These are phyloP conservation scores for Pyrus bretschneideri DNA, from an alignment of 306 rosid species.

Conservation along the genomic window DNA sequence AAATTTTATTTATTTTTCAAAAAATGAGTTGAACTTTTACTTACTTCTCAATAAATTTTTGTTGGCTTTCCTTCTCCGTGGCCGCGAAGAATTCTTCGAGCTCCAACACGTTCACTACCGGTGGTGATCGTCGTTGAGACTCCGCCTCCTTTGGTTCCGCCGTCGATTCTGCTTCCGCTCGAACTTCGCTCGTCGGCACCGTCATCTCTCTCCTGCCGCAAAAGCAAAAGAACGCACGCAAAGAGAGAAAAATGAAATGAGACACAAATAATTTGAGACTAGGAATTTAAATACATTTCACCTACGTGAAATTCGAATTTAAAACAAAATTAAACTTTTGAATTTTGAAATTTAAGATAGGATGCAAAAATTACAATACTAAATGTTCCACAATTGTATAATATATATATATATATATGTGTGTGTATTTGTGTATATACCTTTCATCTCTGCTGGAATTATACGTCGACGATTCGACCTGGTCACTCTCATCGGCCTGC, in stretches of 20 bases:
- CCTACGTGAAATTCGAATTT: not conserved
- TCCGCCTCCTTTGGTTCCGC: conserved; percentile 27
- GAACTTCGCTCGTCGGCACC: conserved; percentile 33
- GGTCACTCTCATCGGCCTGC: conserved; percentile 57
- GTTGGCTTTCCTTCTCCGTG: conserved; percentile 60
- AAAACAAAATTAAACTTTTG: conserved; percentile 13
- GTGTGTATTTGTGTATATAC: conserved; percentile 20
- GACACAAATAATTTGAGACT: not conserved
- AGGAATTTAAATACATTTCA: conserved; percentile 13
- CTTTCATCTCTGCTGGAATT: conserved; percentile 44
- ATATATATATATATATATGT: not conserved
- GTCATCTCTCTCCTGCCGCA: conserved; percentile 60
- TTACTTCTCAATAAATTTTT: conserved; percentile 53
- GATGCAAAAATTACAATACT: not conserved
- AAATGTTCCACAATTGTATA: not conserved
- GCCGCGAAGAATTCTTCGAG: conserved; percentile 71
- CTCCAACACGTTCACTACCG: conserved; percentile 35
- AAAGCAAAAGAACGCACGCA: not conserved
- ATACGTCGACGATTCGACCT: conserved; percentile 58
- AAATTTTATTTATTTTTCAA: too few relatives aligned
- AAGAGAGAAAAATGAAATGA: not conserved
- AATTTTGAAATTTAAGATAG: conserved; percentile 29
- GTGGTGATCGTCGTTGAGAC: conserved; percentile 23
- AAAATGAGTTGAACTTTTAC: conserved; percentile 11
- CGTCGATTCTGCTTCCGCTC: conserved; percentile 24